Conservation (phyloP, 305 asterid species). For the Andrographis paniculata region DNA sequence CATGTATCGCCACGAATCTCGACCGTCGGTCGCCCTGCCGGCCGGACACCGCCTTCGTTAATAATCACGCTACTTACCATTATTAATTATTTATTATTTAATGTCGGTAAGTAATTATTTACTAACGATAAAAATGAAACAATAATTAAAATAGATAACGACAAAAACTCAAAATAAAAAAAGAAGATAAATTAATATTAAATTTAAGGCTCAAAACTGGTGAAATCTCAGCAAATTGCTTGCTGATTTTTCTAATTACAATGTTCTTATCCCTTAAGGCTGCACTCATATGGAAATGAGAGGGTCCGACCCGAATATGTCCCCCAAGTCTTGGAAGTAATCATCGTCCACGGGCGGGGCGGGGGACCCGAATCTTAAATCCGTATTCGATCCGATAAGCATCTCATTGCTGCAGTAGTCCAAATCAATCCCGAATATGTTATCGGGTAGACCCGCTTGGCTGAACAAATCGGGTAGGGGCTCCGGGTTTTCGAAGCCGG, state of each 20-base stretch:
- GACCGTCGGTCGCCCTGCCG: background rate
- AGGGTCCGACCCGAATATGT: slow-evolving; percentile 83
- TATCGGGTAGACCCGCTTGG: slow-evolving; percentile 24
- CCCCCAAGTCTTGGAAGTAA: slow-evolving; percentile 57
- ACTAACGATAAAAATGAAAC: background rate
- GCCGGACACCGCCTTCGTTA: background rate
- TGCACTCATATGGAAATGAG: slow-evolving; percentile 27
- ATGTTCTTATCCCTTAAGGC: background rate
- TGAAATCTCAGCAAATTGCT: background rate
- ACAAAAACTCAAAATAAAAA: too few relatives aligned
- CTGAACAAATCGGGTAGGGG: slow-evolving; percentile 40
- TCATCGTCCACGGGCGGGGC: slow-evolving; percentile 47
- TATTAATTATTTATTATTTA: too few relatives aligned
- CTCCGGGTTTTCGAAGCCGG: slow-evolving; percentile 33
- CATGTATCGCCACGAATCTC: background rate
- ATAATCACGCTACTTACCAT: background rate
- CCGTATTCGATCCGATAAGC: slow-evolving; percentile 38
- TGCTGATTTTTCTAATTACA: background rate
- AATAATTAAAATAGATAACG: background rate
- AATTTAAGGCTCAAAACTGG: background rate
- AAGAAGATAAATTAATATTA: too few relatives aligned
- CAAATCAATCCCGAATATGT: slow-evolving; percentile 30
- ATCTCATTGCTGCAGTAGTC: slow-evolving; percentile 25
- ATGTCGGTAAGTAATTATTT: too few relatives aligned
- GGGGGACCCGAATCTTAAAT: slow-evolving; percentile 35